Evolutionary conservation across 2,329 filamentous ascomycete genomes (phyloP), one percentile per base, ranked within the genome.

Genomic region (Microdochium nivale): DNA sequence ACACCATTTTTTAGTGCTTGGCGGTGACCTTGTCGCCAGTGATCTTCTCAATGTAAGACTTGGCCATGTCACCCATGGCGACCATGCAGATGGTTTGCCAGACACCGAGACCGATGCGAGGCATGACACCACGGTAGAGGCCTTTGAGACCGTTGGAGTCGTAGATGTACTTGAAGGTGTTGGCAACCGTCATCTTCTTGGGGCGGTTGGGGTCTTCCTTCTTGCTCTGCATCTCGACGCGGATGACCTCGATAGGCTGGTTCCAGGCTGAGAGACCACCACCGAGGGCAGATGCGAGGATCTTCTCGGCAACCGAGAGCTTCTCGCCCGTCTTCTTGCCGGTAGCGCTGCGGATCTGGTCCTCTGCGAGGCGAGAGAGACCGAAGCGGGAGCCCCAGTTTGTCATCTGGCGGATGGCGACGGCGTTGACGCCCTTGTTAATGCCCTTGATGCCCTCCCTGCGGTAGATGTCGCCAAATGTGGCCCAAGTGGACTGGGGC

Each of bases 41-140:
- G 66, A 85, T 54, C 67, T 81, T 81, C 69, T 86, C 82, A 56
- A 86, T 80, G 59, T 85, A 84, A 51, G 73, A 74, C 73, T 86
- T 86, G 55, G 82, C 82, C 90, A 95, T 91, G 76, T 97, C 94
- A 74, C 94, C 94, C 72, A 97, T 80, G 66, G 92, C 94, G 74
- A 99, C 94, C 94, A 99, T 99, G 81, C 94, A 99, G 66, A 99
- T 87, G 56, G 94, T 99, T 81, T 99, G 94, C 94, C 94, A 99
- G 76, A 99, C 83, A 67, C 94, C 87, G 58, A 99, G 84, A 62
- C 91, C 91, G 68, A 99, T 91, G 70, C 94, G 86, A 63, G 94
- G 94, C 60, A 90, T 80, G 58, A 99, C 92, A 67, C 94, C 94
- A 67, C 94, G 89, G 80, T 99, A 99, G 59, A 99, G 79, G 66